phyloP scores from a whole-genome alignment of 2,329 filamentous ascomycete genomes.

The Cladophialophora carrionii region DNA sequence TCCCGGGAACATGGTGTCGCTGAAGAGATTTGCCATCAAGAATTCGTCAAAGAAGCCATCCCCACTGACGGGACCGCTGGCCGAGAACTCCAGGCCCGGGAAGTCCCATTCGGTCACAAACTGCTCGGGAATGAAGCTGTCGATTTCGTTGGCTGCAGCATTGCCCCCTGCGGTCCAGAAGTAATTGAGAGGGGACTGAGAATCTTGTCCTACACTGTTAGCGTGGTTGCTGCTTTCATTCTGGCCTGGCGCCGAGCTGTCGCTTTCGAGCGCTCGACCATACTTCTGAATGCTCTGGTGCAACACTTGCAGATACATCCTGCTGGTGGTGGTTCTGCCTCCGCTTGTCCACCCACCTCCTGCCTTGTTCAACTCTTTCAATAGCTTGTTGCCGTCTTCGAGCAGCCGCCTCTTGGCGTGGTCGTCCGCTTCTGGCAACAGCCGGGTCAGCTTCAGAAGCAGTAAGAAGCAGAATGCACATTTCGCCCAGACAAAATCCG shows the following conservation, averaged over 20 bases:
- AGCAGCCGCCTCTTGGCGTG: constrained; percentile 48
- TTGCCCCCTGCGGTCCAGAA: constrained; percentile 46
- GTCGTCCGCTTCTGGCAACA: constrained; percentile 51
- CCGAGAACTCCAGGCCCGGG: constrained; percentile 57
- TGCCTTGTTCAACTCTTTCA: constrained; percentile 49
- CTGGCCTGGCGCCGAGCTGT: constrained; percentile 4
- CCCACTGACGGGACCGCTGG: constrained; percentile 49
- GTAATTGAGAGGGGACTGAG: constrained; percentile 36
- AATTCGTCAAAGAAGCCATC: constrained; percentile 55
- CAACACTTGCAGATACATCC: constrained; percentile 56
- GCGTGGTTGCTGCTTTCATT: constrained; percentile 1
- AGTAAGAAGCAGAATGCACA: constrained; percentile 61
- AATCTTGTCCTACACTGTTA: constrained; percentile 4
- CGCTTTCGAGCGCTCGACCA: constrained; percentile 50
- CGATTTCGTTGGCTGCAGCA: constrained; percentile 51
- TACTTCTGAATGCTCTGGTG: constrained; percentile 57
- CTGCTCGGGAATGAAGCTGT: constrained; percentile 59
- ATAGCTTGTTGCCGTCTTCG: constrained; percentile 49
- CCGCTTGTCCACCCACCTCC: constrained; percentile 37
- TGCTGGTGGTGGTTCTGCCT: constrained; percentile 48
- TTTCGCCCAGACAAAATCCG: constrained; percentile 64
- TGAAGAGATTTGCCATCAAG: constrained; percentile 36
- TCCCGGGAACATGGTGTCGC: constrained; percentile 44
- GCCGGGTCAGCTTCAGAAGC: constrained; percentile 56
- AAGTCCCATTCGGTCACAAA: constrained; percentile 64